These are phyloP conservation scores for Urostyla sp. DNA, from an alignment of 73 alveolate species.

Conservation along the genomic window DNA sequence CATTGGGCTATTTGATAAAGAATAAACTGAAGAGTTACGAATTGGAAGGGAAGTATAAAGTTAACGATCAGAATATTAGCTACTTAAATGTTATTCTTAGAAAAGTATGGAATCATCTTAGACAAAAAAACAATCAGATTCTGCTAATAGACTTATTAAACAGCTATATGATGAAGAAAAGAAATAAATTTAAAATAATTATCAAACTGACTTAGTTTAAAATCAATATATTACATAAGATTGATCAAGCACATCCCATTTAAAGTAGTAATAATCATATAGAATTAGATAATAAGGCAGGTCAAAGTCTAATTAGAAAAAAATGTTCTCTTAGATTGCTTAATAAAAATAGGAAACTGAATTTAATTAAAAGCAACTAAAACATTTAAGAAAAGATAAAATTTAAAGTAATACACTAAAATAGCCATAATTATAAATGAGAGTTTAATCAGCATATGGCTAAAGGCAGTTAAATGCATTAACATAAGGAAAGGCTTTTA, in stretches of 20 bases:
- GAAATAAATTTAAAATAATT: not conserved
- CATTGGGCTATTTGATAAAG: not conserved
- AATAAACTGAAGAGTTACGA: not conserved
- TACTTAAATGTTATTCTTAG: constrained; percentile 20
- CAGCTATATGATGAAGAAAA: constrained; percentile 25
- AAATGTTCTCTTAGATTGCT: not conserved
- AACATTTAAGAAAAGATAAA: constrained; percentile 18
- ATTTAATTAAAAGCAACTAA: not conserved
- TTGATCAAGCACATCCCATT: not conserved
- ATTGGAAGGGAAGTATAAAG: constrained; percentile 35
- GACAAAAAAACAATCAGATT: constrained; percentile 2
- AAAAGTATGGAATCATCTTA: constrained; percentile 3
- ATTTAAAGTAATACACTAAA: not conserved
- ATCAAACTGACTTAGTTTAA: not conserved
- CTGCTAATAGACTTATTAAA: not conserved
- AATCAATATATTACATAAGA: not conserved
- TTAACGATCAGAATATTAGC: not conserved
- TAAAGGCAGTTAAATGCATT: not conserved
- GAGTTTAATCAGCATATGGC: constrained; percentile 35
- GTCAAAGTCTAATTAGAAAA: constrained; percentile 22
- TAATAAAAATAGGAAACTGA: not conserved
- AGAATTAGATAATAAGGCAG: constrained; percentile 32
- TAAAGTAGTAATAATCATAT: constrained; percentile 31
- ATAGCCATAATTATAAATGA: not conserved
- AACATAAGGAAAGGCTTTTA: not conserved